A percentile compares a stretch with the other conserved stretches of the same genome.
phyloP scores from a whole-genome alignment of 345 rosid species.

The Mangifera indica region DNA sequence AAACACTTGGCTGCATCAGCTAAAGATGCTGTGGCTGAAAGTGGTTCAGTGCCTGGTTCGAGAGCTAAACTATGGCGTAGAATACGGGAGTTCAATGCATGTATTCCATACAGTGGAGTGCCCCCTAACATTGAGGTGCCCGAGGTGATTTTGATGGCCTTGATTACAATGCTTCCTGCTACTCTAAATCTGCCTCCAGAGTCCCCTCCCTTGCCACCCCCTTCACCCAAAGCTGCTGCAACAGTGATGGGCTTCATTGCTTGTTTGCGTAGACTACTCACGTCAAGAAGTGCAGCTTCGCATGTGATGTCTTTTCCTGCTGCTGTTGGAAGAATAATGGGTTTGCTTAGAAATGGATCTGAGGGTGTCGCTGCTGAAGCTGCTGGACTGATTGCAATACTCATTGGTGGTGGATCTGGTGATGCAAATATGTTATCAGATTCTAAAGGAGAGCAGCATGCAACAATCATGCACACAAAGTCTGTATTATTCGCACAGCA shows the following conservation, averaged over 20 bases:
- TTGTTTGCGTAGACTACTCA: slow-evolving; percentile 87
- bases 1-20: slow-evolving; percentile 96
- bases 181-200: slow-evolving; percentile 93
- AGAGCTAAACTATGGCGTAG: slow-evolving; percentile 98
- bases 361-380: slow-evolving; percentile 97
- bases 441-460: slow-evolving; percentile 90
- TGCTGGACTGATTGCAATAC: slow-evolving; percentile 78
- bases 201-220: slow-evolving; percentile 94
- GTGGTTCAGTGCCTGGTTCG: slow-evolving; percentile 93
- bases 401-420: slow-evolving; percentile 84
- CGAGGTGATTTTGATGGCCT: slow-evolving; percentile 96
- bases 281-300: slow-evolving; percentile 91
- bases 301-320: slow-evolving; percentile 99
- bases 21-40: slow-evolving; percentile 97
- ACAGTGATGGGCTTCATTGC: slow-evolving; percentile 96
- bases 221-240: slow-evolving; percentile 99
- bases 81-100: slow-evolving; percentile 98
- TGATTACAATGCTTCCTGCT: slow-evolving; percentile 97
- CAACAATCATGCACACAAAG: slow-evolving; percentile 94
- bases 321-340: slow-evolving; percentile 99
- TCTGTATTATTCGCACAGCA: slow-evolving; percentile 82
- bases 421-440: slow-evolving; percentile 57
- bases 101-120: slow-evolving; percentile 82
- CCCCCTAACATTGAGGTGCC: slow-evolving; percentile 83
- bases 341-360: slow-evolving; percentile 95